phyloP scores from a whole-genome alignment of 2,329 filamentous ascomycete genomes.

The Hypomyces perniciosus region DNA sequence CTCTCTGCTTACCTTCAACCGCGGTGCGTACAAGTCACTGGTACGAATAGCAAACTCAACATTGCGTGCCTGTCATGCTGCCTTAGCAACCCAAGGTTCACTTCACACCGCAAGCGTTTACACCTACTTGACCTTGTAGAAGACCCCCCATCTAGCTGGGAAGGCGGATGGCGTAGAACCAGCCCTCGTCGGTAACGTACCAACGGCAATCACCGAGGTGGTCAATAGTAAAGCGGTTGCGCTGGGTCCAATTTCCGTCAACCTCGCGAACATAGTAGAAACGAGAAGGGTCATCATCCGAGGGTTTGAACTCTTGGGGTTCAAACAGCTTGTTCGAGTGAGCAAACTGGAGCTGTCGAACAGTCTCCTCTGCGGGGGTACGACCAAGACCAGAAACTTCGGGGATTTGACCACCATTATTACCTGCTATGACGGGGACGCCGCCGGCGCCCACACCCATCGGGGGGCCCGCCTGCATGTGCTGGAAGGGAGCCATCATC shows the following conservation, averaged over 20 bases:
- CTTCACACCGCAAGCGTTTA: too few species aligned
- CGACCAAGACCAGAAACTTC: conserved; percentile 49
- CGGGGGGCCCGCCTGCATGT: conserved; percentile 21
- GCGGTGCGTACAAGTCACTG: too few species aligned
- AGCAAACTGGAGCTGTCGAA: conserved; percentile 45
- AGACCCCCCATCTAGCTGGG: conserved; percentile 26
- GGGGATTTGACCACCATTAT: conserved; percentile 31
- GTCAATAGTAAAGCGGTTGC: conserved; percentile 56
- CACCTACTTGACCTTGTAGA: too few species aligned
- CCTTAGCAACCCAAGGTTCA: too few species aligned
- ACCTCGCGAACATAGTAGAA: conserved; percentile 58
- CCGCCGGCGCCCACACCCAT: conserved; percentile 21
- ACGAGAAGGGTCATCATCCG: conserved; percentile 52
- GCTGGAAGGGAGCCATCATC: conserved; percentile 19
- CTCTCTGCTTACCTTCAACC: too few species aligned
- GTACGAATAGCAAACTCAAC: too few species aligned
- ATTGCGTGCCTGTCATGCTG: too few species aligned
- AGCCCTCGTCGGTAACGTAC: conserved; percentile 52
- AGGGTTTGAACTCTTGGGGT: conserved; percentile 58
- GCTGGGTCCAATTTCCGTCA: conserved; percentile 54
- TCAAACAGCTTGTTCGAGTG: conserved; percentile 45
- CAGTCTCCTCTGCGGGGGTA: conserved; percentile 41
- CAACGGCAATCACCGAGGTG: conserved; percentile 50
- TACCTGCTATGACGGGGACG: conserved; percentile 36
- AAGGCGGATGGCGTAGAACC: conserved; percentile 56